Evolutionary conservation across 2,329 filamentous ascomycete species (phyloP).

Genomic region (Capronia epimyces): DNA sequence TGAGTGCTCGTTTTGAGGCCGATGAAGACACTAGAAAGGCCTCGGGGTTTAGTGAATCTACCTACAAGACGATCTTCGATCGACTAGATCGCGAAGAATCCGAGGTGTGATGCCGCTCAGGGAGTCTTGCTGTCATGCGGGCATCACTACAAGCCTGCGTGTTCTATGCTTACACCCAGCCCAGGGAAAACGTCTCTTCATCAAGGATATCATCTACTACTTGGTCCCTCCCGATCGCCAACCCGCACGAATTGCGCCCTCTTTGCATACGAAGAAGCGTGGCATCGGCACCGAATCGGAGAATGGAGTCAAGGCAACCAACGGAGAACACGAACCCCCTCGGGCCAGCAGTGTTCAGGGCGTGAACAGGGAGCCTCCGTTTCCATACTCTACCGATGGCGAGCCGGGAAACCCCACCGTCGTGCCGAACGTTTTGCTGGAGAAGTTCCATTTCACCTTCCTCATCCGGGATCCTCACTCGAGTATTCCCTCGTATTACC

Average conservation of each 20-base stretch:
- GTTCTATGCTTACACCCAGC: slow-evolving; percentile 38
- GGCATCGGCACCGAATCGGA: slow-evolving; percentile 51
- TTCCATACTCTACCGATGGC: slow-evolving; percentile 53
- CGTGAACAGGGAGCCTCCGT: slow-evolving; percentile 41
- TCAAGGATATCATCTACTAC: slow-evolving; percentile 97
- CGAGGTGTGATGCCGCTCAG: slow-evolving; percentile 55
- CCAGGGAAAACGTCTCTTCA: slow-evolving; percentile 86
- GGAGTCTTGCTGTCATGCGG: slow-evolving; percentile 30
- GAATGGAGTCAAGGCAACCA: slow-evolving; percentile 33
- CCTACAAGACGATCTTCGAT: slow-evolving; percentile 63
- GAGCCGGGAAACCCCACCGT: slow-evolving; percentile 79
- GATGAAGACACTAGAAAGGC: slow-evolving; percentile 51
- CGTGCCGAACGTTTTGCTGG: slow-evolving; percentile 66
- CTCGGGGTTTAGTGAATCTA: slow-evolving; percentile 43
- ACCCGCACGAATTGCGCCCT: slow-evolving; percentile 67
- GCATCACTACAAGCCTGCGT: slow-evolving; percentile 7
- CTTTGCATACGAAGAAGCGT: slow-evolving; percentile 57
- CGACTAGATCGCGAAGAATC: slow-evolving; percentile 64
- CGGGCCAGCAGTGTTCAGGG: too few species aligned
- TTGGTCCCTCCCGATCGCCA: slow-evolving; percentile 69
- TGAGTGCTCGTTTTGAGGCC: slow-evolving; percentile 70
- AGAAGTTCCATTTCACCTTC: slow-evolving; percentile 88
- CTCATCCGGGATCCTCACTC: slow-evolving; percentile 92
- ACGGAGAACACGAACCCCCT: slow-evolving; percentile 25
- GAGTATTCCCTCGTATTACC: slow-evolving; percentile 88